A percentile compares a stretch with the other conserved stretches of the same genome.
Evolutionary conservation across 495 filamentous ascomycete genomes (phyloP).

Genomic region (Annulohypoxylon nitens): DNA sequence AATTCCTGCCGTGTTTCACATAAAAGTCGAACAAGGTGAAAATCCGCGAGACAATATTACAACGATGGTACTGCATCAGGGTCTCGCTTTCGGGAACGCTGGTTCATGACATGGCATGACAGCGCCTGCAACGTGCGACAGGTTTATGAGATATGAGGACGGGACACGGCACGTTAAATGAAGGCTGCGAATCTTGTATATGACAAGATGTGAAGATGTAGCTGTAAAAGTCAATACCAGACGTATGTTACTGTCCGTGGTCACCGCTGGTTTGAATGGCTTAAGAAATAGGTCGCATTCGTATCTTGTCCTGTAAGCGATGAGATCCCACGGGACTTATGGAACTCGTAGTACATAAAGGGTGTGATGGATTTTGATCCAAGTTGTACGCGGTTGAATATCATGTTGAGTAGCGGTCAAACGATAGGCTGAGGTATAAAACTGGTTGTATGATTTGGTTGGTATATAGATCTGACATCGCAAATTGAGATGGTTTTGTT

Average conservation of each 20-base stretch:
- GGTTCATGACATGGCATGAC: slow-evolving; percentile 17
- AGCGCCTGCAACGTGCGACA: slow-evolving; percentile 28
- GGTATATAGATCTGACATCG: slow-evolving; percentile 3
- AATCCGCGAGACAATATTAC: slow-evolving; percentile 20
- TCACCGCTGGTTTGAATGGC: slow-evolving; percentile 15
- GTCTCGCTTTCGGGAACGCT: slow-evolving; percentile 17
- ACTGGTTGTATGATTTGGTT: slow-evolving; percentile 27
- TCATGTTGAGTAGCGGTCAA: slow-evolving; percentile 41
- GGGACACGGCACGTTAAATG: slow-evolving; percentile 15
- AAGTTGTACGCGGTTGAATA: slow-evolving; percentile 28
- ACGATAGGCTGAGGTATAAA: slow-evolving; percentile 39
- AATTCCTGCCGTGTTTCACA: slow-evolving; percentile 26
- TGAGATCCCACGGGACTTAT: slow-evolving; percentile 9
- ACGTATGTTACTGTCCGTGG: not conserved
- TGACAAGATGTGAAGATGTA: slow-evolving; percentile 21
- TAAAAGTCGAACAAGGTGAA: not conserved
- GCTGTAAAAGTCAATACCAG: not conserved
- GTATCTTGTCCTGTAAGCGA: slow-evolving; percentile 33
- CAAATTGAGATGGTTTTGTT: slow-evolving; percentile 17
- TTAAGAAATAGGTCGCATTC: slow-evolving; percentile 28
- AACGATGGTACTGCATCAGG: slow-evolving; percentile 5
- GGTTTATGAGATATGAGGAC: slow-evolving; percentile 3
- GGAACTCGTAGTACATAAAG: slow-evolving; percentile 33
- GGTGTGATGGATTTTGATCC: slow-evolving; percentile 30
- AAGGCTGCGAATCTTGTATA: slow-evolving; percentile 11